Percentiles rank a stretch among this genome's conserved stretches.
These are phyloP conservation scores for Themeda triandra DNA, from an alignment of 176 grass and related monocot genomes.

Conservation along the genomic window DNA sequence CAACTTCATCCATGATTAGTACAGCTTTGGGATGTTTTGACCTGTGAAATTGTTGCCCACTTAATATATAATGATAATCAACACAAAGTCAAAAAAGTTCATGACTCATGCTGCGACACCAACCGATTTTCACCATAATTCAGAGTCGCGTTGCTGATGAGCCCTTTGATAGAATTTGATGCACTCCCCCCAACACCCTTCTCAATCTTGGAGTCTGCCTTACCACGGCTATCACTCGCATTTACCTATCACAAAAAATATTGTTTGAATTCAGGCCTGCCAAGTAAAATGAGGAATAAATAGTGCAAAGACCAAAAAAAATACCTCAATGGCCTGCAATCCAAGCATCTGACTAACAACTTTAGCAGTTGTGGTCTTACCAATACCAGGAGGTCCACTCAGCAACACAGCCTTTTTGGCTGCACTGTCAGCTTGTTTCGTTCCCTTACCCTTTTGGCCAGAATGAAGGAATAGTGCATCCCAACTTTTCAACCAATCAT, in stretches of 20 bases:
- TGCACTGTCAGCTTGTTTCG: slow-evolving; percentile 74
- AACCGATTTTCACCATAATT: slow-evolving; percentile 68
- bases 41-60: slow-evolving; percentile 44
- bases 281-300: slow-evolving; percentile 27
- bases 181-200: slow-evolving; percentile 90
- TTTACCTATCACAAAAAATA: slow-evolving; percentile 66
- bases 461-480: slow-evolving; percentile 72
- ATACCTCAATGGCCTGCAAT: slow-evolving; percentile 88
- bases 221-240: slow-evolving; percentile 97
- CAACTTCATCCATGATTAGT: slow-evolving; percentile 98
- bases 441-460: slow-evolving; percentile 77
- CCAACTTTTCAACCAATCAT: slow-evolving; percentile 95
- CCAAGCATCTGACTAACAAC: slow-evolving; percentile 98
- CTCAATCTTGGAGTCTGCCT: slow-evolving; percentile 92
- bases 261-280: neutral
- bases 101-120: slow-evolving; percentile 22
- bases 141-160: slow-evolving; percentile 78
- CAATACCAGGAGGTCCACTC: slow-evolving; percentile 92
- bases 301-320: neutral
- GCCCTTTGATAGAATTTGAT: slow-evolving; percentile 98
- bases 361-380: slow-evolving; percentile 93
- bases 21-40: slow-evolving; percentile 75
- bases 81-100: slow-evolving; percentile 17
- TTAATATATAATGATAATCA: slow-evolving; percentile 28
- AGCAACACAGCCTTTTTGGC: slow-evolving; percentile 89